Evolutionary conservation across 2,329 filamentous ascomycete genomes (phyloP), one percentile per base, ranked within the genome.

Genomic region (Lasiodiplodia sp.): DNA sequence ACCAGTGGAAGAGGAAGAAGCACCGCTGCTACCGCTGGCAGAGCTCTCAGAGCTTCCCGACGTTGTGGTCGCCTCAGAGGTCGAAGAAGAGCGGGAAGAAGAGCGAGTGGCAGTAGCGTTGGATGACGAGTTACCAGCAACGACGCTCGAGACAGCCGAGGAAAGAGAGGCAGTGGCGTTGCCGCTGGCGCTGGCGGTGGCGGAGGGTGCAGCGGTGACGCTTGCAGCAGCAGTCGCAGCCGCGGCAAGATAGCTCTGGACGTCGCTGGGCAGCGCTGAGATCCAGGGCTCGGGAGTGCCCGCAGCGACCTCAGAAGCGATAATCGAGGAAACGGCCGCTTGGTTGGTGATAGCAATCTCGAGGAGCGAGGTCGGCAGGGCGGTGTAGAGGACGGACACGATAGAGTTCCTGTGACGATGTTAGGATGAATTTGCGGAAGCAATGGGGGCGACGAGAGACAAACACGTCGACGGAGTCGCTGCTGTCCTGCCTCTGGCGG

Each of bases 251-350:
- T 80, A 80, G 56, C 75, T 79, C 77, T 84, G 78, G 57, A 85
- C 78, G 67, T 82, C 81, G 55, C 77, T 72, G 7, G 83, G 83
- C 3, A 85, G 79, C 10, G 79, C 77, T 10, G 77, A 73, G 75
- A 82, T 84, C 83, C 83, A 85, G 3, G 75, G 70, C 21, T 83
- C 82, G 21, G 79, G 80, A 37, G 77, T 74, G 73, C 82, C 80
- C 38, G 79, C 80, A 12, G 77, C 73, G 75, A 85, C 78, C 56
- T 82, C 78, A 10, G 82, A 81, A 14, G 77, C 77, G 74, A 85
- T 78, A 53, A 79, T 74, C 12, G 78, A 74, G 67, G 78, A 78
- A 70, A 82, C 82, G 56, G 76, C 80, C 66, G 78, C 75, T 21
- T 77, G 73, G 74, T 82, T 82, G 70, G 81, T 82, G 64, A 81